Evolutionary conservation across 805 yeast species (phyloP), one percentile per base, ranked within the genome.

Genomic region (Teunomyces funiuensis): DNA sequence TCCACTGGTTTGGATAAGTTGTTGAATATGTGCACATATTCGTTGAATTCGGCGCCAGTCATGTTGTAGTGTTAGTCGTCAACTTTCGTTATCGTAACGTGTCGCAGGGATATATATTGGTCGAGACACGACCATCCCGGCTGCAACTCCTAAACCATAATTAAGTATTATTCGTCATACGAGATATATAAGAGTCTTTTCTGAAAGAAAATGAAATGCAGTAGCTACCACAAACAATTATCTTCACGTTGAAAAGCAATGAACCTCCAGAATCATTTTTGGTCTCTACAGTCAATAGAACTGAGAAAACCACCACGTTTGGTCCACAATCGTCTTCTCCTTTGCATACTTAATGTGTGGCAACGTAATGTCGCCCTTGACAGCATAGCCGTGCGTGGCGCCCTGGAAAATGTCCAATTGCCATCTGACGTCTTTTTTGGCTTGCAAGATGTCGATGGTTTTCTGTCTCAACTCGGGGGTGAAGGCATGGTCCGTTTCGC

Each of bases 341-440:
- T 75, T 80, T 29, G 95, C 88, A 50, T 81, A 82, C 50, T 61
- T 71, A 42, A 76, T 77, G 25, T 52, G 58, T 16, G 83, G 83
- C 44, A 68, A 65, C 8, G 66, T 46, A 25, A 74, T 47, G 57
- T 89, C 95, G 43, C 95, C 96, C 65, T 86, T 84, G 31, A 77
- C 81, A 15, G 95, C 79, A 60, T 71, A 90, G 1, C 97, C 97
- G 60, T 90, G 97, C 3, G 58, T 17, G 17, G 77, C 83, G 42
- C 84, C 84, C 23, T 83, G 59, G 60, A 77, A 83, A 33, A 86
- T 56, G 44, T 81, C 78, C 18, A 83, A 52, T 63, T 78, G 82
- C 67, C 77, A 89, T 30, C 69, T 69, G 28, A 78, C 78, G 41
- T 71, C 73, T 40, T 72, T 72, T 49, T 76, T 76, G 30, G 42